These are phyloP conservation scores for Colletotrichum somersetense DNA, from an alignment of 2,329 filamentous ascomycete genomes.

Conservation along the genomic window DNA sequence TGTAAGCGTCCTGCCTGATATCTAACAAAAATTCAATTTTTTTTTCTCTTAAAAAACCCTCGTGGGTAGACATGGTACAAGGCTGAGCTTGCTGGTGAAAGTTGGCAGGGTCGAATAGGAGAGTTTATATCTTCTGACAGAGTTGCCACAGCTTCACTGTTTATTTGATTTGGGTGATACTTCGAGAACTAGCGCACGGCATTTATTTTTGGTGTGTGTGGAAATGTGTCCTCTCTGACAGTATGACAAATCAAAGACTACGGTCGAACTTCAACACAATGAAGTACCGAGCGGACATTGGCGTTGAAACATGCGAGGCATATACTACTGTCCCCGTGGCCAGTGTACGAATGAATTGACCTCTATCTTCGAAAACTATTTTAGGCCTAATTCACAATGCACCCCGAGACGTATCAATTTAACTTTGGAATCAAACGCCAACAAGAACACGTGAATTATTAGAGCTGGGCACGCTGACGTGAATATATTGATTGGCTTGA, in stretches of 20 bases:
- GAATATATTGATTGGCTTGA: background rate
- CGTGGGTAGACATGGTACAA: too few species aligned
- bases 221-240: background rate
- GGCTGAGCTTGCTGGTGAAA: background rate
- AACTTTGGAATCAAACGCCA: background rate
- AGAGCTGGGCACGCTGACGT: background rate
- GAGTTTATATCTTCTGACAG: background rate
- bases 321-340: background rate
- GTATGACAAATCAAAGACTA: background rate
- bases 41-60: too few species aligned
- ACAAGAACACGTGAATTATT: background rate
- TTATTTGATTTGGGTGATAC: background rate
- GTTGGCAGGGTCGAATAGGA: background rate
- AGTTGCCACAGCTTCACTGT: background rate
- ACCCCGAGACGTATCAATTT: background rate
- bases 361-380: background rate
- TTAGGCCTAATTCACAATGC: background rate
- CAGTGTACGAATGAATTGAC: background rate
- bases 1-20: background rate
- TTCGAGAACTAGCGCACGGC: background rate
- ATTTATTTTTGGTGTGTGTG: background rate
- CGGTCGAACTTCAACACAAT: background rate
- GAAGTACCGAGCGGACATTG: background rate
- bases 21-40: too few species aligned
- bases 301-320: background rate